Evolutionary conservation across 345 rosid species (phyloP).

Genomic region (Arabis alpina): DNA sequence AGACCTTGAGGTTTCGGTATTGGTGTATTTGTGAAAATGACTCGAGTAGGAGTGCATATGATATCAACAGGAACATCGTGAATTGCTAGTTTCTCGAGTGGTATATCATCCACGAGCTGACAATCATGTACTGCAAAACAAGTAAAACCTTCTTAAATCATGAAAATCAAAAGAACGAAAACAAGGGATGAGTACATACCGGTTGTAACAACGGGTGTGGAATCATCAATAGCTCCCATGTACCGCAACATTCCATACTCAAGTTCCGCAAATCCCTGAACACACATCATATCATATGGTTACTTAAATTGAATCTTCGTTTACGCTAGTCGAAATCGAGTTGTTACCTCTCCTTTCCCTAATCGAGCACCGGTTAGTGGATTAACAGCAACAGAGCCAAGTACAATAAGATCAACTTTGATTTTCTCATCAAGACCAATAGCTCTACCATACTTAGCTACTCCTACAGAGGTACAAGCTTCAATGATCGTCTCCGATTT

Average conservation of each 20-base stretch:
- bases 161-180: neutral
- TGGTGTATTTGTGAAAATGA: conserved; percentile 65
- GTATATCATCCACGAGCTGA: conserved; percentile 84
- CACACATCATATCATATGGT: neutral
- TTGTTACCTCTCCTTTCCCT: conserved; percentile 89
- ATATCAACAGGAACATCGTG: conserved; percentile 95
- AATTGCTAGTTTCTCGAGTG: conserved; percentile 71
- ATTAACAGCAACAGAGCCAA: conserved; percentile 92
- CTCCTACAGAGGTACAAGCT: conserved; percentile 85
- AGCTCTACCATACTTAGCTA: conserved; percentile 82
- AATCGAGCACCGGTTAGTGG: conserved; percentile 84
- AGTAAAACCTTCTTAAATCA: neutral
- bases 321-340: neutral
- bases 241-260: conserved; percentile 91
- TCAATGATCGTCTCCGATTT: conserved; percentile 55
- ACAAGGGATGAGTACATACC: conserved; percentile 36
- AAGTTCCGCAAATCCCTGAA: conserved; percentile 95
- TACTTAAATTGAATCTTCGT: neutral
- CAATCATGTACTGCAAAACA: conserved; percentile 78
- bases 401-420: conserved; percentile 74
- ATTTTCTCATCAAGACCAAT: conserved; percentile 82
- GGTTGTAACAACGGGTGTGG: conserved; percentile 75
- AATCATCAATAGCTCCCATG: conserved; percentile 93
- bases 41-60: conserved; percentile 81
- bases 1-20: conserved; percentile 89